A percentile compares a stretch with the other conserved stretches of the same genome.
Conservation (phyloP, 345 rosid species). For the Heritiera fomes region DNA sequence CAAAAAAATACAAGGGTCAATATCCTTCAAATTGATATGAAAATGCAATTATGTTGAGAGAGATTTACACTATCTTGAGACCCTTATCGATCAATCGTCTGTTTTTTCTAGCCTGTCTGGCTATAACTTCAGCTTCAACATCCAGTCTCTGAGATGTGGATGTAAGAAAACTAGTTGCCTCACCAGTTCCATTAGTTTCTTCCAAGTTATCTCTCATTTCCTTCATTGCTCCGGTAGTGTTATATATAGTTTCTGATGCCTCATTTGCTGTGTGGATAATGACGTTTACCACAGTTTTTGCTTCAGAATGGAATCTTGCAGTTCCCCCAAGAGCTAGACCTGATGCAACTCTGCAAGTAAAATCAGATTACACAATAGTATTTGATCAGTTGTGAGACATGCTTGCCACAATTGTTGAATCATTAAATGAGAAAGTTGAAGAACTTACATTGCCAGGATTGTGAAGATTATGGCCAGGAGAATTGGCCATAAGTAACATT, state of each 20-base stretch:
- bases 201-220: constrained; percentile 43
- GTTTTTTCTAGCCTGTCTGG: constrained; percentile 52
- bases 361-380: neutral
- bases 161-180: constrained; percentile 44
- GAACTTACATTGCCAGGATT: constrained; percentile 57
- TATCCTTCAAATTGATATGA: neutral
- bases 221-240: constrained; percentile 64
- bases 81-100: constrained; percentile 50
- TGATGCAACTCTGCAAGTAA: constrained; percentile 46
- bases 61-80: constrained; percentile 53
- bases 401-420: no score
- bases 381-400: neutral
- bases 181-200: constrained; percentile 22
- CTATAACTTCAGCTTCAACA: constrained; percentile 42
- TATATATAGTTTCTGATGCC: constrained; percentile 52
- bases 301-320: constrained; percentile 48
- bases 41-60: neutral
- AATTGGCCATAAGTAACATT: constrained; percentile 42
- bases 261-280: constrained; percentile 59
- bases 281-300: constrained; percentile 45
- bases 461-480: constrained; percentile 45
- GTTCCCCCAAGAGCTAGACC: constrained; percentile 66
- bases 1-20: neutral
- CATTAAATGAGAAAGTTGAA: neutral
- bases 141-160: constrained; percentile 47